Evolutionary conservation across 2,329 filamentous ascomycete genomes (phyloP).

Genomic region (Fusarium sp.): DNA sequence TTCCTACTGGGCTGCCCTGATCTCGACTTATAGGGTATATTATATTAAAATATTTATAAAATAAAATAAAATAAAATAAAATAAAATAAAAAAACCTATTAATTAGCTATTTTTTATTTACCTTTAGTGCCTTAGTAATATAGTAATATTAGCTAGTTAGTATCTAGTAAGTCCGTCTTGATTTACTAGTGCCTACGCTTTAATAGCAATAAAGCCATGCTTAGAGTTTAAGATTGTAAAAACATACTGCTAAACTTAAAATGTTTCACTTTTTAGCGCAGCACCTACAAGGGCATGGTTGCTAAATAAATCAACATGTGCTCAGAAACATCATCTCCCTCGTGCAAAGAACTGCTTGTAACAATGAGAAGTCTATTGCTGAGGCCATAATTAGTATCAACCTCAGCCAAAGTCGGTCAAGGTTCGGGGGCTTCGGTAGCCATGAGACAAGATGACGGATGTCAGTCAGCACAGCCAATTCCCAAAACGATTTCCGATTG

Average conservation of each 20-base stretch:
- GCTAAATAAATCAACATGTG: background rate
- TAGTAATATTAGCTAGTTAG: background rate
- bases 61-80: no score
- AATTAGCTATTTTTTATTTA: no score
- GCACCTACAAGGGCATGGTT: background rate
- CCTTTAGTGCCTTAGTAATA: no score
- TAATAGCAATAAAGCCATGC: constrained; percentile 23
- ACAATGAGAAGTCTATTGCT: background rate
- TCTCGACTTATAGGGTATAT: no score
- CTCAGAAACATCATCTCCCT: background rate
- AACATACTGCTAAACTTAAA: constrained; percentile 16
- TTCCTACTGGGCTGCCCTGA: no score
- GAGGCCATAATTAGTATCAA: constrained; percentile 16
- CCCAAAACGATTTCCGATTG: constrained; percentile 28
- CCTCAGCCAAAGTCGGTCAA: constrained; percentile 31
- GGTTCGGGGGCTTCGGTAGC: constrained; percentile 41
- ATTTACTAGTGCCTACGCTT: constrained; percentile 27
- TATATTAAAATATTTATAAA: no score
- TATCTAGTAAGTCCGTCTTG: background rate
- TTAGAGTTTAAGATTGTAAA: constrained; percentile 32
- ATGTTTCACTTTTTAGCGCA: constrained; percentile 30
- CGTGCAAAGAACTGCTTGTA: background rate
- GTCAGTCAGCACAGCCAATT: constrained; percentile 10
- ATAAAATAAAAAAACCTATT: no score
- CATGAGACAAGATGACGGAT: constrained; percentile 25